Evolutionary conservation across 106 monocot species (phyloP).

Genomic region (Dioscorea dumetorum): DNA sequence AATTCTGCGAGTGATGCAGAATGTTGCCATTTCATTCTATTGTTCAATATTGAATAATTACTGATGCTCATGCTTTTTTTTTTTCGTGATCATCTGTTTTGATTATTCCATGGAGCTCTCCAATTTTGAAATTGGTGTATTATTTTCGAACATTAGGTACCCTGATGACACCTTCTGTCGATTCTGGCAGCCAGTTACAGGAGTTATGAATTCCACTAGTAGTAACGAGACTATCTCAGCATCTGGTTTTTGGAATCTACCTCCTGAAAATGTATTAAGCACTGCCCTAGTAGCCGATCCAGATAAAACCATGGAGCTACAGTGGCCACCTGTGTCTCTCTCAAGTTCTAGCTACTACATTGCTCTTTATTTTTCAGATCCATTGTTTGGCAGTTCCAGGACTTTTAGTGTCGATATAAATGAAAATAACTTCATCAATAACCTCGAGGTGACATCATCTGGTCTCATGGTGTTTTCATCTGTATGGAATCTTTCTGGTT

Average conservation of each 20-base stretch:
- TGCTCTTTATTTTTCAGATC: slow-evolving; percentile 86
- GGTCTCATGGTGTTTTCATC: slow-evolving; percentile 56
- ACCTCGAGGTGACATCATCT: slow-evolving; percentile 38
- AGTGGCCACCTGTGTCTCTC: slow-evolving; percentile 74
- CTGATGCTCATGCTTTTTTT: no score
- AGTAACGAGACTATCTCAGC: slow-evolving; percentile 37
- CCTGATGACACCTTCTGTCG: slow-evolving; percentile 80
- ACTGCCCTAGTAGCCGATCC: slow-evolving; percentile 47
- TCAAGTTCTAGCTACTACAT: slow-evolving; percentile 66
- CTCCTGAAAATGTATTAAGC: slow-evolving; percentile 56
- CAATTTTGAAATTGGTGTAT: background rate
- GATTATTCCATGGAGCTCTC: no score
- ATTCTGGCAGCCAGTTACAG: slow-evolving; percentile 70
- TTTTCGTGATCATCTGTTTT: no score
- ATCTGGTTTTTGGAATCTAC: slow-evolving; percentile 79
- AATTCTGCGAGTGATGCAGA: no score
- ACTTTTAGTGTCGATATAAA: slow-evolving; percentile 61
- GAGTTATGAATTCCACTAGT: slow-evolving; percentile 5
- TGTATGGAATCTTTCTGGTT: slow-evolving; percentile 69
- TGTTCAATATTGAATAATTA: no score
- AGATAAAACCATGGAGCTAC: slow-evolving; percentile 40
- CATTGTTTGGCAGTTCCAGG: slow-evolving; percentile 26
- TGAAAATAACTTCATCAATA: slow-evolving; percentile 47
- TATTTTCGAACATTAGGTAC: slow-evolving; percentile 43
- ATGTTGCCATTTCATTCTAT: no score